These are phyloP conservation scores for Skeletonema costatum DNA, from an alignment of 108 stramenopile species.

Conservation along the genomic window DNA sequence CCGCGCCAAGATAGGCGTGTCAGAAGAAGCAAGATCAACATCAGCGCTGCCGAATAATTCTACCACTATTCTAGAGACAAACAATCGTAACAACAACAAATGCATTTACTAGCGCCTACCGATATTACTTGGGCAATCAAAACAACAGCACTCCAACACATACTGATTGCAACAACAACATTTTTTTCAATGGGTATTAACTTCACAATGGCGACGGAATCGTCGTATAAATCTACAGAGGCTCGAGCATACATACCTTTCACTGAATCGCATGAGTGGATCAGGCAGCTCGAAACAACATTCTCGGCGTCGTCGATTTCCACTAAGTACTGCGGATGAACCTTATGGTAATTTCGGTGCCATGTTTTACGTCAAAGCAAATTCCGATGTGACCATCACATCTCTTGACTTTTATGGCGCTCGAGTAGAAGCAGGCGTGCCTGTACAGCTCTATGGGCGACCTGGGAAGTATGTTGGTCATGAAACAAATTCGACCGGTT, in stretches of 20 bases:
- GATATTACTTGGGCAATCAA: not conserved
- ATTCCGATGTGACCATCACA: constrained; percentile 17
- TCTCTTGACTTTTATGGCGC: constrained; percentile 22
- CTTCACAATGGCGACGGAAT: not conserved
- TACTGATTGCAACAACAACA: not conserved
- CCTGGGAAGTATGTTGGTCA: constrained; percentile 11
- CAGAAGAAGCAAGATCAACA: no score
- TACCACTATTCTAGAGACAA: no score
- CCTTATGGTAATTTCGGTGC: constrained; percentile 6
- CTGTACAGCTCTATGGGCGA: constrained; percentile 14
- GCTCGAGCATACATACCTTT: not conserved
- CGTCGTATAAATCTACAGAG: not conserved
- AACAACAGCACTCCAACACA: not conserved
- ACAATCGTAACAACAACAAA: no score
- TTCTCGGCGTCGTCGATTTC: not conserved
- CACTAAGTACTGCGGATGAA: constrained; percentile 5
- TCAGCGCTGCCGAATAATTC: no score
- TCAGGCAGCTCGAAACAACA: not conserved
- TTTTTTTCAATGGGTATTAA: not conserved
- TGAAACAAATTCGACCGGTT: constrained; percentile 4
- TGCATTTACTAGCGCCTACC: not conserved
- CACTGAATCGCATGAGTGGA: not conserved
- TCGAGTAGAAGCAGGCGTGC: not conserved
- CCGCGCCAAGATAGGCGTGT: no score
- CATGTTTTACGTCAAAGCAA: constrained; percentile 27